Conservation (phyloP, 371 early-diverging fungal species). For the Mucor irregularis region DNA sequence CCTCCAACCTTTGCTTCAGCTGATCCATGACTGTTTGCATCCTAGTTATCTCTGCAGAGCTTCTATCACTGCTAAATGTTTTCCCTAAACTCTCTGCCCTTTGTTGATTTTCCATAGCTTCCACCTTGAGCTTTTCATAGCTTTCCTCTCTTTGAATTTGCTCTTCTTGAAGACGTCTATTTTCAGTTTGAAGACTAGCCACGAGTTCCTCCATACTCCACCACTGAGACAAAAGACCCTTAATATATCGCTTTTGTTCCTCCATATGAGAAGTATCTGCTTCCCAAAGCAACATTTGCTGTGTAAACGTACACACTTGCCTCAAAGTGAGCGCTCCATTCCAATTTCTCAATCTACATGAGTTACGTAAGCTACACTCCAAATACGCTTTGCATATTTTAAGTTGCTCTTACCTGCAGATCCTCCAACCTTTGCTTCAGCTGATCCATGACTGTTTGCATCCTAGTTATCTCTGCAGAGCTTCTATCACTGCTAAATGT, state of each 20-base stretch:
- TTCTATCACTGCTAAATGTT: constrained; percentile 1
- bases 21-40: constrained; percentile 19
- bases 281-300: constrained; percentile 59
- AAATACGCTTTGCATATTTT: background rate
- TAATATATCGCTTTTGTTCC: constrained; percentile 46
- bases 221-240: constrained; percentile 44
- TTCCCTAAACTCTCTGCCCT: constrained; percentile 5
- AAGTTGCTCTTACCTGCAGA: constrained; percentile 27
- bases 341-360: constrained; percentile 31
- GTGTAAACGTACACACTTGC: too few relatives aligned
- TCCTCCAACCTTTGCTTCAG: constrained; percentile 21
- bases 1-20: constrained; percentile 21
- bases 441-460: constrained; percentile 19
- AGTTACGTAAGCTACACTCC: background rate
- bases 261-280: constrained; percentile 41
- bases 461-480: constrained; percentile 15
- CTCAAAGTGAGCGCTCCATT: constrained; percentile 28
- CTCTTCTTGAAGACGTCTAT: constrained; percentile 19
- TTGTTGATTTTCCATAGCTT: constrained; percentile 10
- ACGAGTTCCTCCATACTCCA: constrained; percentile 46
- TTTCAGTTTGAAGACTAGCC: constrained; percentile 38
- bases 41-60: constrained; percentile 14
- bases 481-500: background rate
- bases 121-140: constrained; percentile 13
- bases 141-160: constrained; percentile 22